Base-by-base conservation (phyloP, 2,329 filamentous ascomycete genomes). In the Hypocrella siamensis region DNA sequence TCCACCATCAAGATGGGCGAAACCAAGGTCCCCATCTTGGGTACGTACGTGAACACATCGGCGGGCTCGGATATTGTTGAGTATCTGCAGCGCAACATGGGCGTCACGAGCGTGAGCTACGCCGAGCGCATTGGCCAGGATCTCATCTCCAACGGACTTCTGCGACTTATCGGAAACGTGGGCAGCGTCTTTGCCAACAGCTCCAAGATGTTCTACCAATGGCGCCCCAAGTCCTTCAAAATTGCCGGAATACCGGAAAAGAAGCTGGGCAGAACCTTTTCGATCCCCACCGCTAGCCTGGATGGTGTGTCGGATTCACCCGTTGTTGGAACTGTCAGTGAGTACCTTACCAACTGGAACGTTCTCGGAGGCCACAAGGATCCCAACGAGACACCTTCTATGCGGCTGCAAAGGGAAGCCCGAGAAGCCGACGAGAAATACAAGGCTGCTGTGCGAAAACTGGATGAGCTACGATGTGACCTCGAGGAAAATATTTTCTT, bases 151-250 rank as follows among this genome's bases (percentile, higher is more conserved):
- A 75, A 81, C 49, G 88, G 90, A 24, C 88, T 94, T 49, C 62
- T 98, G 47, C 76, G 90, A 31, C 65, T 98, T 32, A 74, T 98
- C 38, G 90, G 90, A 41, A 94, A 90, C 46, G 86, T 98, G 33
- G 90, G 90, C 38, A 96, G 73, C 57, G 83, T 79, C 1, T 98
- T 98, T 51, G 86, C 88, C 45, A 98, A 98, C 59, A 96, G 86
- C 64, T 93, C 86, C 41, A 84, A 80, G 57, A 80, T 96, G 75
- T 88, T 82, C 52, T 98, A 98, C 54, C 90, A 98, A 54, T 98
- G 90, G 90, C 79, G 84, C 33, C 74, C 86, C 6, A 92, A 84
- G 59, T 79, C 82, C 5, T 98, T 96, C 60, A 77, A 92, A 49
- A 54, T 90, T 35, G 77, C 84, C 17, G 88, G 86, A 16, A 65